Percentiles rank a stretch among this genome's conserved stretches.
These are phyloP conservation scores for Diaporthe velutina DNA, from an alignment of 2,329 filamentous ascomycete species.

Conservation along the genomic window DNA sequence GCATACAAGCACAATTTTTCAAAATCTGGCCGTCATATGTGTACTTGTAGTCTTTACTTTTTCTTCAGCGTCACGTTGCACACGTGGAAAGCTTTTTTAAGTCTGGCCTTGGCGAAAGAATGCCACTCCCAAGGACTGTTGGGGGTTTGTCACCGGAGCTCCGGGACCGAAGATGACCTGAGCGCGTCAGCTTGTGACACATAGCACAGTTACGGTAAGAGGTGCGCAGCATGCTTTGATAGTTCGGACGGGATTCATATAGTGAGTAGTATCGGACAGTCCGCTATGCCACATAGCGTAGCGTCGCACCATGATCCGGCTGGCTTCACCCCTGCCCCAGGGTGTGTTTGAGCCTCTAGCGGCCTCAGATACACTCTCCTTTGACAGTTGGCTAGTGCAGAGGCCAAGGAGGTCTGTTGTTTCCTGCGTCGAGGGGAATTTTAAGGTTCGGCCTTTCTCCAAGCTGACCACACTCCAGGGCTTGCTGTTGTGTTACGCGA, in stretches of 20 bases:
- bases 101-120: neutral
- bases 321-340: constrained; percentile 22
- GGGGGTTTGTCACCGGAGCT: neutral
- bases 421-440: neutral
- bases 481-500: constrained; percentile 16
- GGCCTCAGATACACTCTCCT: constrained; percentile 14
- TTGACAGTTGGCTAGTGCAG: constrained; percentile 20
- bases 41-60: neutral
- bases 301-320: constrained; percentile 36
- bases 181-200: constrained; percentile 27
- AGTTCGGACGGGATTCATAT: constrained; percentile 25
- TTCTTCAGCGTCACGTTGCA: neutral
- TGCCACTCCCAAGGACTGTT: neutral
- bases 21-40: neutral
- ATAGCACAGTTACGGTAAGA: neutral
- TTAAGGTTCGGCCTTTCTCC: constrained; percentile 12
- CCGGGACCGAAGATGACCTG: constrained; percentile 8
- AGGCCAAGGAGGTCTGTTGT: neutral
- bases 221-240: constrained; percentile 13
- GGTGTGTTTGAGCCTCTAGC: constrained; percentile 34
- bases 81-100: neutral
- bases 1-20: neutral
- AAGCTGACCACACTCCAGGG: neutral
- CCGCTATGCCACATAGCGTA: constrained; percentile 30
- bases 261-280: neutral